Evolutionary conservation across 257 asterid genomes (phyloP), one percentile per base, ranked within the genome.

Genomic region (Penstemon newberryi): DNA sequence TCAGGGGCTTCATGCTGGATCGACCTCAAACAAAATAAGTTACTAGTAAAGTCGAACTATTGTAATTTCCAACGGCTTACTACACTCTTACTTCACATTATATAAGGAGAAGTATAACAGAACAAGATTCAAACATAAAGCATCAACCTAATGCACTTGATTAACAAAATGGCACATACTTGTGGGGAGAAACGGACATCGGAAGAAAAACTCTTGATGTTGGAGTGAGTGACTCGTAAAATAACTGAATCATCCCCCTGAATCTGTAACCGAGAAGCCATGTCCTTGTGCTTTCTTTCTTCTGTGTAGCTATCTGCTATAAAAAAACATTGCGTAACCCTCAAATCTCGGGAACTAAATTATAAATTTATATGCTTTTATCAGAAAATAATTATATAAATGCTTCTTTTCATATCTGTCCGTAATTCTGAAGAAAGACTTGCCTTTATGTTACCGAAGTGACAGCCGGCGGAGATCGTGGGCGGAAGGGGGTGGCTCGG

Each of bases 161-260:
- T n/a, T 36, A 15, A 55, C 0, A 60, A 45, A 74, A 40, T 39
- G 19, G 36, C 41, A 40, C 65, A 8, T 61, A 90, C 98, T 83
- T 88, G 92, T 49, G 79, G 81, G 65, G 96, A 88, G 69, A 90
- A 88, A 8, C 89, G 90, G 41, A 84, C 70, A 76, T 90, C 92
- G 37, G 96, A 63, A 13, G 89, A 80, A 78, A 93, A 90, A 43
- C 84, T 90, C 86, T 93, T 93, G 77, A 93, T 85, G 84, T 93
- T 93, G 56, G 94, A 85, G 73, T 93, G 98, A 52, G 97, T 86
- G 56, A 86, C 74, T 1, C 82, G 87, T 73, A 90, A 59, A 50
- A 81, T 83, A 73, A 93, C 88, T 3, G 94, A 86, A 18, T 90
- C 97, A 72, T 92, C 97, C 19, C 85, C 95, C 52, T 77, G 76